These are phyloP conservation scores for Ambrosiella xylebori DNA, from an alignment of 2,329 filamentous ascomycete genomes.

Conservation along the genomic window DNA sequence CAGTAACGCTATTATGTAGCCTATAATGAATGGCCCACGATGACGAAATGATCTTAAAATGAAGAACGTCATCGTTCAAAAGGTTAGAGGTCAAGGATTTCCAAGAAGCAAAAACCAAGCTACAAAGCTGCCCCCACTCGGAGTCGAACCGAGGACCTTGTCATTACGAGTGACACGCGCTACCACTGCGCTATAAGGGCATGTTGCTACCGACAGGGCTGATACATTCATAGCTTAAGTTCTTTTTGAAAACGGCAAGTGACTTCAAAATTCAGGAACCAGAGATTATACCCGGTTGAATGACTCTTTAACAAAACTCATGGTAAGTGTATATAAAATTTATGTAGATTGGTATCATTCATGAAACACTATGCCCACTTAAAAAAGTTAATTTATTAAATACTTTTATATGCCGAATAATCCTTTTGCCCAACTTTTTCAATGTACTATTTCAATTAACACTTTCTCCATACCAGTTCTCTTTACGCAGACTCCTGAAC, in stretches of 20 bases:
- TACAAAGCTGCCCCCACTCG: conserved; percentile 18
- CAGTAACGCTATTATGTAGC: no score
- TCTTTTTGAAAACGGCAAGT: no score
- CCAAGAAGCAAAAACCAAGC: background rate
- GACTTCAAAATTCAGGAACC: no score
- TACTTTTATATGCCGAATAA: background rate
- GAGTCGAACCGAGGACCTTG: conserved; percentile 23
- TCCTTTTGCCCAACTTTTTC: background rate
- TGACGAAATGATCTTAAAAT: no score
- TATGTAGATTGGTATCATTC: background rate
- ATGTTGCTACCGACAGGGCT: background rate
- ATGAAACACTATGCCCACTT: background rate
- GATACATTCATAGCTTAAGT: no score
- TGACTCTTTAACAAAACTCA: background rate
- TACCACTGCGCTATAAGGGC: conserved; percentile 23
- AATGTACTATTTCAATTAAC: background rate
- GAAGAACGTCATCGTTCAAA: no score
- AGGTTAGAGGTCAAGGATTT: no score
- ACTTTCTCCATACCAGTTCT: background rate
- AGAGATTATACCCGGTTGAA: background rate
- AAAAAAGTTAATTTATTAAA: background rate
- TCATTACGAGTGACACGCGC: conserved; percentile 23
- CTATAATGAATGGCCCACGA: no score
- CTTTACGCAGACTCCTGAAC: conserved; percentile 7
- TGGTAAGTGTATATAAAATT: background rate